Conservation (phyloP, 331 rosid genomes). For the Quercus lobata region DNA sequence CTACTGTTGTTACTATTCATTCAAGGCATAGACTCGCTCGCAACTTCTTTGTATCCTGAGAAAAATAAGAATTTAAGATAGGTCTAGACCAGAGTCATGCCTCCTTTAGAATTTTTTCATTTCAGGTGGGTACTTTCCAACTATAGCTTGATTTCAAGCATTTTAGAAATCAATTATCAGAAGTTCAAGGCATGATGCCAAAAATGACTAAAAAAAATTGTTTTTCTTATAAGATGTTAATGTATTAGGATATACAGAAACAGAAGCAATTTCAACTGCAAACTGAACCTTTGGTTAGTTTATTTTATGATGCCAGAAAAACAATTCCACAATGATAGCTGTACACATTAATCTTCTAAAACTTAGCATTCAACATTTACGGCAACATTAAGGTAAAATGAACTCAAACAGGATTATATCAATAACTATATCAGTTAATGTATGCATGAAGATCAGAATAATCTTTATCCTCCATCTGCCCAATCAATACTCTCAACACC, state of each 20-base stretch:
- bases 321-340: background rate
- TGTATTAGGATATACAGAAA: background rate
- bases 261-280: background rate
- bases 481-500: slow-evolving; percentile 45
- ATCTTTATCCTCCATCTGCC: slow-evolving; percentile 58
- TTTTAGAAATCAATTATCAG: background rate
- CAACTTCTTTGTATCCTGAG: background rate
- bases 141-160: background rate
- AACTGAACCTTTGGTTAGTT: background rate
- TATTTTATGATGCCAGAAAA: background rate
- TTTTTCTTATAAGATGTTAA: background rate
- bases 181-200: background rate
- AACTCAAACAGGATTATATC: background rate
- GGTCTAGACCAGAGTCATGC: background rate
- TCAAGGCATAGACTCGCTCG: too few relatives aligned
- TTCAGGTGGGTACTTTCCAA: background rate
- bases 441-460: slow-evolving; percentile 6
- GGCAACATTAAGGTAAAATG: background rate
- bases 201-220: background rate
- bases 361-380: background rate
- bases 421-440: background rate
- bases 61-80: background rate
- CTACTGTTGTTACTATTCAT: too few relatives aligned
- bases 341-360: background rate
- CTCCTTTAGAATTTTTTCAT: background rate